Evolutionary conservation across 169 alveolate genomes (phyloP), one percentile per base, ranked within the genome.

Genomic region (Plasmodium billcollinsi): DNA sequence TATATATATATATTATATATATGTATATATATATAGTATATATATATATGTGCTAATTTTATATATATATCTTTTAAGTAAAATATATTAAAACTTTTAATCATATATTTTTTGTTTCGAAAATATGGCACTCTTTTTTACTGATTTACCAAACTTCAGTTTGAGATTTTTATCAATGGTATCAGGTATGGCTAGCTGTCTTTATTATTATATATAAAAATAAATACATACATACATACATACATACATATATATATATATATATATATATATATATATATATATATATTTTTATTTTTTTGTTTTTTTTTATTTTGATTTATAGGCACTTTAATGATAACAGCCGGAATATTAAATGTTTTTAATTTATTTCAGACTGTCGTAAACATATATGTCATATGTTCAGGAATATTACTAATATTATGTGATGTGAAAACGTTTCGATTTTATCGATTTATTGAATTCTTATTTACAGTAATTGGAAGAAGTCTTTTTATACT

Each of bases 381-480:
- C 12, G 26, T 76, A 12, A 76, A 76, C 24, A 1, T 76, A 67
- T 76, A 76, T 15, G 54, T 76, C 21, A 76, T 76, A 24, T 76
- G 58, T 33, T 76, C 89, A 45, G 89, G 89, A 12, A n/a, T 65
- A 12, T 67, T 76, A 39, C 66, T 76, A 76, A 76, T 76, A 18
- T 33, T 76, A 49, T 76, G 89, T 29, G 89, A 76, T 39, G 49
- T 76, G 20, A 76, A 76, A 61, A 76, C 89, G 20, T 76, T 76
- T 67, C 39, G 45, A 21, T 76, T 76, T 65, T 76, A 76, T 63
- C 33, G 76, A 33, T 70, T 56, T 45, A 76, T 76, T 11, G 69
- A 76, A 24, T 76, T 76, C 45, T 65, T 76, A 76, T 76, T 76
- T 59, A 76, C 89, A n/a, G 76, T 76, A 65, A 52, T 76, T 65